Base-by-base conservation (phyloP, 805 yeast genomes). In the Wickerhamomyces strasburgensis region DNA sequence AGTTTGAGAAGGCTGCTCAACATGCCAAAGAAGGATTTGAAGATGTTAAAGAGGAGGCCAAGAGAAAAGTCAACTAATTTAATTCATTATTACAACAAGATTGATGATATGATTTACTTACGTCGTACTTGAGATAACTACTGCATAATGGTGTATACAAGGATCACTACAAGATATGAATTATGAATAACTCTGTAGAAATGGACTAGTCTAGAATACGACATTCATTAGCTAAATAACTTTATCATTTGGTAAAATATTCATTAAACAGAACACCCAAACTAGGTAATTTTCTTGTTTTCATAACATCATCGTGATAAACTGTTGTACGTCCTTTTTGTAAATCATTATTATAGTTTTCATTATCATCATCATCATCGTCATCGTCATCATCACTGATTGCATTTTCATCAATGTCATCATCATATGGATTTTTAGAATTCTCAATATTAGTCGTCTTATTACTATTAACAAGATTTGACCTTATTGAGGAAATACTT, bases 251-350 rank as follows among this genome's bases (percentile, higher is more conserved):
- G 9, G 46, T 29, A 26, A 42, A 46, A 28, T 46, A 46, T 29
- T 48, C 52, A 29, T 49, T 47, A 33, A 50, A 48, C 21, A 50
- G 31, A 2, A 46, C 40, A 23, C 48, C 51, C 14, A 47, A 19
- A 5, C 49, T 39, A 3, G 52, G 49, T 15, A 46, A 14, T 6
- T 29, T 31, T 25, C 35, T 43, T n/a, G 38, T 36, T 6, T 31
- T 29, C 25, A 21, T 21, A 21, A 21, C 25, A 8, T 21, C 25
- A 8, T 21, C 15, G 49, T 40, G 8, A 38, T 21, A 34, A 27
- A 33, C 34, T n/a, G n/a, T n/a, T n/a, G n/a, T n/a, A n/a, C n/a
- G n/a, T n/a, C n/a, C n/a, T n/a, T n/a, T n/a, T n/a, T n/a, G n/a
- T n/a, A n/a, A n/a, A n/a, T n/a, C n/a, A n/a, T n/a, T n/a, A n/a